A percentile compares a stretch with the other conserved stretches of the same genome.
These are phyloP conservation scores for Xylaria sp. DNA, from an alignment of 2,329 filamentous ascomycete genomes.

Conservation along the genomic window DNA sequence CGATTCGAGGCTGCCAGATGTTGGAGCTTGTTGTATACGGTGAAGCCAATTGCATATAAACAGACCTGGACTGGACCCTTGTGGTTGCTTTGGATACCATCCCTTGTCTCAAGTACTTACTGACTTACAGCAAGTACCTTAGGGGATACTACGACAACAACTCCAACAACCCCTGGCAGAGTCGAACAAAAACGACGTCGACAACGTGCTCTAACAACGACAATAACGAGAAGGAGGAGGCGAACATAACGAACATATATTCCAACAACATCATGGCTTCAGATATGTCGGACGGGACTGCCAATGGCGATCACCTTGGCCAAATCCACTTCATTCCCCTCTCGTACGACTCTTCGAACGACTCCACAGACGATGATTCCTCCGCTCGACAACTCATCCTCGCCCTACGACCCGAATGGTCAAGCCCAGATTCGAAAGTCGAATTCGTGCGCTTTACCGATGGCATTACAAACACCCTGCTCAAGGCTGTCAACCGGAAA, in stretches of 20 bases:
- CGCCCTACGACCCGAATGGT: slow-evolving; percentile 86
- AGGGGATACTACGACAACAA: not conserved
- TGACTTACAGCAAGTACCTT: not conserved
- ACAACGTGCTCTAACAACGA: not conserved
- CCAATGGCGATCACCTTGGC: slow-evolving; percentile 50
- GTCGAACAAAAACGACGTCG: slow-evolving; percentile 1
- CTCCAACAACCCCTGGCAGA: not conserved
- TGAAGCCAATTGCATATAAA: not conserved
- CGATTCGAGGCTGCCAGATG: not conserved
- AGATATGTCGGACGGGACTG: slow-evolving; percentile 36
- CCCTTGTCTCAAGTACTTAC: slow-evolving; percentile 1
- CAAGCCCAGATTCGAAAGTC: slow-evolving; percentile 75
- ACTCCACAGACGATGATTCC: slow-evolving; percentile 77
- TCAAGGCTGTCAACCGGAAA: slow-evolving; percentile 78
- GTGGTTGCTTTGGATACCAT: slow-evolving; percentile 3
- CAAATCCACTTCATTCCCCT: slow-evolving; percentile 75
- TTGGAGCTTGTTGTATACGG: not conserved
- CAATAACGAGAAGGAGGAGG: slow-evolving; percentile 6
- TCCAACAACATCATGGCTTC: slow-evolving; percentile 42
- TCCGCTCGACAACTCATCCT: slow-evolving; percentile 85
- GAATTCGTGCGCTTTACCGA: slow-evolving; percentile 94
- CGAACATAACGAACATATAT: slow-evolving; percentile 2
- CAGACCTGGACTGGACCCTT: slow-evolving; percentile 9
- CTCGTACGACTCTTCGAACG: slow-evolving; percentile 83
- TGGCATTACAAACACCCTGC: slow-evolving; percentile 94